phyloP scores from a whole-genome alignment of 2,329 filamentous ascomycete genomes.

The Aureobasidium mangrovei region DNA sequence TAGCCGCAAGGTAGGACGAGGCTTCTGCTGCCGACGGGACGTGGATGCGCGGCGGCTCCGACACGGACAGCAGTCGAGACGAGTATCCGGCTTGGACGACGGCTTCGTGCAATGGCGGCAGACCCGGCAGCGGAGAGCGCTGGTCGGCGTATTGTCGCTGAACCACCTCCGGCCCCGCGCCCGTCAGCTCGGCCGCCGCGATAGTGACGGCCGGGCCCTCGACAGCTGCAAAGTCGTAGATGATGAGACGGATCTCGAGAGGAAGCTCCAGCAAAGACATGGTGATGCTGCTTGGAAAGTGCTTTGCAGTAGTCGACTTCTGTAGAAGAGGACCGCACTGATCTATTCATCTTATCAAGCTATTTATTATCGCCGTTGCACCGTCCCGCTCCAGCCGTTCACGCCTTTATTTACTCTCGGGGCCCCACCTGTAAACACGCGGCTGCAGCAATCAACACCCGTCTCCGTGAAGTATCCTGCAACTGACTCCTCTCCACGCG shows the following conservation, averaged over 20 bases:
- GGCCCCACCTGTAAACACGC: constrained; percentile 9
- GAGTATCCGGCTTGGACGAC: constrained; percentile 28
- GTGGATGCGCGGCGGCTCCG: constrained; percentile 22
- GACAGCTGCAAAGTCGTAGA: constrained; percentile 33
- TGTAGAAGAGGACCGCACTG: neutral
- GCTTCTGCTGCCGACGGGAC: neutral
- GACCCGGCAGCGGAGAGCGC: constrained; percentile 26
- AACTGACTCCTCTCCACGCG: neutral
- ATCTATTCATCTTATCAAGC: neutral
- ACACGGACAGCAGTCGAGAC: constrained; percentile 26
- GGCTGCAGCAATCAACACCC: constrained; percentile 10
- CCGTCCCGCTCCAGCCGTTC: neutral
- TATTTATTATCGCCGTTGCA: constrained; percentile 5
- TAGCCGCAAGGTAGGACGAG: constrained; percentile 11
- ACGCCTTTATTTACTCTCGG: constrained; percentile 10
- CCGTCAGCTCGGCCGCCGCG: constrained; percentile 28
- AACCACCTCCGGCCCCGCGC: constrained; percentile 25
- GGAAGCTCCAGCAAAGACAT: constrained; percentile 26
- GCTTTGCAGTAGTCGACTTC: neutral
- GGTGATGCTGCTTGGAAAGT: neutral
- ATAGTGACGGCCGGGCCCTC: constrained; percentile 31
- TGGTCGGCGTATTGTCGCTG: constrained; percentile 22
- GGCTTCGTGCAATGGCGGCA: constrained; percentile 30
- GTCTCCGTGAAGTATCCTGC: neutral
- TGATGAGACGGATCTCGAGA: constrained; percentile 33